Evolutionary conservation across 2,329 filamentous ascomycete genomes (phyloP).

Genomic region (Pseudogymnoascus sp.): DNA sequence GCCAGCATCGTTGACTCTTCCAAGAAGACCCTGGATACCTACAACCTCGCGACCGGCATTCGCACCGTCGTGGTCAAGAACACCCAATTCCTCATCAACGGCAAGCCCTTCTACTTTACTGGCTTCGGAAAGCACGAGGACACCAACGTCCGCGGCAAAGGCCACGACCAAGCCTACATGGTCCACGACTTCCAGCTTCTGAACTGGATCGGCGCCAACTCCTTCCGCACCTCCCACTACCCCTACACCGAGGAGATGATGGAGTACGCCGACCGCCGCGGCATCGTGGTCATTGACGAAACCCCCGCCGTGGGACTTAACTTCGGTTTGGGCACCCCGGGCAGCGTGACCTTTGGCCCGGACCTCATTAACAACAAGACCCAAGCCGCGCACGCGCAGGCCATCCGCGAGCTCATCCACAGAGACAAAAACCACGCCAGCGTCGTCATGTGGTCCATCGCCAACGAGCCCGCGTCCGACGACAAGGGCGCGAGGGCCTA

Average conservation of each 20-base stretch:
- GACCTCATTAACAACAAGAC: constrained; percentile 21
- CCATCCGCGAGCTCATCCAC: constrained; percentile 56
- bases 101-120: constrained; percentile 29
- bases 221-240: constrained; percentile 31
- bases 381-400: constrained; percentile 59
- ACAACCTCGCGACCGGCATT: constrained; percentile 23
- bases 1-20: constrained; percentile 19
- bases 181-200: constrained; percentile 30
- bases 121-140: constrained; percentile 31
- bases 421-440: constrained; percentile 65
- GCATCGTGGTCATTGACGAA: constrained; percentile 29
- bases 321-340: constrained; percentile 19
- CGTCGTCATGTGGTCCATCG: constrained; percentile 68
- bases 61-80: constrained; percentile 23
- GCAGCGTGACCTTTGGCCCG: constrained; percentile 20
- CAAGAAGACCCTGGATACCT: constrained; percentile 20
- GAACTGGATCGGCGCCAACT: constrained; percentile 30
- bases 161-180: constrained; percentile 29
- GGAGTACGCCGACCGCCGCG: constrained; percentile 28
- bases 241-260: constrained; percentile 30
- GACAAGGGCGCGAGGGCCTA: neutral
- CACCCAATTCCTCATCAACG: constrained; percentile 27
- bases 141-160: constrained; percentile 26
- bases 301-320: constrained; percentile 28
- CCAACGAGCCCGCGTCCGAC: constrained; percentile 49